These are phyloP conservation scores for Chlamydomonas urium DNA, from an alignment of 139 green algal genomes.

Conservation along the genomic window DNA sequence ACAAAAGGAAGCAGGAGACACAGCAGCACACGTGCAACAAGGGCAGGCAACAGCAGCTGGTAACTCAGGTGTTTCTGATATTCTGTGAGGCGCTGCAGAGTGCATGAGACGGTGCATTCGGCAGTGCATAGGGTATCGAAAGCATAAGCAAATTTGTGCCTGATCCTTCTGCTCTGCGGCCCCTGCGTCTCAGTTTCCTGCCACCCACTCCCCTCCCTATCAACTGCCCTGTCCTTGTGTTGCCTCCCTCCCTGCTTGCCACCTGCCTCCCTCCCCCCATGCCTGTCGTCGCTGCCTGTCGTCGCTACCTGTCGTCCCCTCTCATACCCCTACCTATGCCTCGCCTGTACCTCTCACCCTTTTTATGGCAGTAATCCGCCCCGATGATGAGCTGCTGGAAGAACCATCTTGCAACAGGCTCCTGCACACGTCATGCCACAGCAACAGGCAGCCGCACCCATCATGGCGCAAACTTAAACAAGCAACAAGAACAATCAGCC, in stretches of 20 bases:
- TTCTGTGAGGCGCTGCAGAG: background rate
- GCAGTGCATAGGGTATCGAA: too few species aligned
- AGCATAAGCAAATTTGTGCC: too few species aligned
- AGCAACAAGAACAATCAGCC: too few species aligned
- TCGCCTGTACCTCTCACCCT: constrained; percentile 14
- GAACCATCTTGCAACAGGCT: constrained; percentile 92
- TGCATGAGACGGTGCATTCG: background rate
- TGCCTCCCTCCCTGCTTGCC: too few species aligned
- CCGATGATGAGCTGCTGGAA: constrained; percentile 92
- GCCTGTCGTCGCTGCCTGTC: background rate
- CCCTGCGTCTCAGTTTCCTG: too few species aligned
- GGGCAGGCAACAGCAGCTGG: background rate
- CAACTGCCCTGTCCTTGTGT: too few species aligned
- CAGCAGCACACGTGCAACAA: background rate
- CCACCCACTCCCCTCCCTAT: too few species aligned
- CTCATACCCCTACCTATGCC: background rate
- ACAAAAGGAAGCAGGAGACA: too few species aligned
- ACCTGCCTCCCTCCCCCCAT: too few species aligned
- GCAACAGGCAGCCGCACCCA: too few species aligned
- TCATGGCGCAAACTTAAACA: too few species aligned
- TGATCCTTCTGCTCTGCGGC: too few species aligned
- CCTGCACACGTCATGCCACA: constrained; percentile 29
- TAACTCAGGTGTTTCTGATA: background rate
- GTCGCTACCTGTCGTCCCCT: background rate
- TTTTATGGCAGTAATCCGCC: constrained; percentile 81